Percentiles rank a stretch among this genome's conserved stretches.
Conservation (phyloP, 75 land plant genomes). For the Picea sitchensis region DNA sequence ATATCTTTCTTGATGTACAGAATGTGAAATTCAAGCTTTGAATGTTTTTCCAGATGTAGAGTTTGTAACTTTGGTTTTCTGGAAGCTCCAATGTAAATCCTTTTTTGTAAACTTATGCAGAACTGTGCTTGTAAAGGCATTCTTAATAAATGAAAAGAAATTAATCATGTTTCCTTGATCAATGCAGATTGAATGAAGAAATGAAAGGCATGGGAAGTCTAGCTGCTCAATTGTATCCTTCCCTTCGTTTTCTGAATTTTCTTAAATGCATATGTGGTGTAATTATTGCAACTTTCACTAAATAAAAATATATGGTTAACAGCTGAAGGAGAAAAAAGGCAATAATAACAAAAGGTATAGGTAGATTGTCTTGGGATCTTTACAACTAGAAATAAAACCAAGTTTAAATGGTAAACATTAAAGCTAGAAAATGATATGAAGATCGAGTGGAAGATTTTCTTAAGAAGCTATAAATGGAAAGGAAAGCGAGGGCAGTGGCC, state of each 20-base stretch:
- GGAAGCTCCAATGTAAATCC: neutral
- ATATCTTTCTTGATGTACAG: too few species aligned
- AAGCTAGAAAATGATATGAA: too few species aligned
- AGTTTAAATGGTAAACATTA: neutral
- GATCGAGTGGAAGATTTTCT: too few species aligned
- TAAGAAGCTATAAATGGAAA: too few species aligned
- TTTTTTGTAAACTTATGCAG: neutral
- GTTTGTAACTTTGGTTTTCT: neutral
- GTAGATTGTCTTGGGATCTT: neutral
- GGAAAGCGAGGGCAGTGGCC: too few species aligned
- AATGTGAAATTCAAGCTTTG: too few species aligned
- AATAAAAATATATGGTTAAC: neutral
- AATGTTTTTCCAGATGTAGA: neutral
- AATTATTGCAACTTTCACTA: neutral
- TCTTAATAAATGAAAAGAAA: neutral
- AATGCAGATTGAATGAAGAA: conserved; percentile 42
- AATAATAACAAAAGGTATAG: neutral
- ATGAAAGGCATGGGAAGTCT: conserved; percentile 37
- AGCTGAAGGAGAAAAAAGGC: neutral
- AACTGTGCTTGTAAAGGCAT: neutral
- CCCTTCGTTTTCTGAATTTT: neutral
- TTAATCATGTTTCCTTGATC: neutral
- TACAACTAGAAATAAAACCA: neutral
- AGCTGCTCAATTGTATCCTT: conserved; percentile 45
- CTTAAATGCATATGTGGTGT: neutral